Evolutionary conservation across 2,329 filamentous ascomycete genomes (phyloP).

Genomic region (Diaporthe sp.): DNA sequence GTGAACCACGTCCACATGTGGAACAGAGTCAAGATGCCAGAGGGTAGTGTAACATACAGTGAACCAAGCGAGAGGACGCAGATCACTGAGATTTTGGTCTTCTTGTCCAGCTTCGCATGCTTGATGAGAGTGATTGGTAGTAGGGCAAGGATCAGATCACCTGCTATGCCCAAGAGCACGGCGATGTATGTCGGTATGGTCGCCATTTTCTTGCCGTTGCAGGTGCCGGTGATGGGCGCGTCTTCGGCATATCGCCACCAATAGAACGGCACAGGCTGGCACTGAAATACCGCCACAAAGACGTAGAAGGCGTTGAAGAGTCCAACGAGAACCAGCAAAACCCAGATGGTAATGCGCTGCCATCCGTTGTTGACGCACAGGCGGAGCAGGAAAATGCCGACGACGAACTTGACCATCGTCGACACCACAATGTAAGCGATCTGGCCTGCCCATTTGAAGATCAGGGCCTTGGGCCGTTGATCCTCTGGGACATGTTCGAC

Average conservation of each 20-base stretch:
- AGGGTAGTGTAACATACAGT: slow-evolving; percentile 50
- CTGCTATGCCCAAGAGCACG: slow-evolving; percentile 50
- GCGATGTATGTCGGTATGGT: slow-evolving; percentile 53
- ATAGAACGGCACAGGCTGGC: slow-evolving; percentile 53
- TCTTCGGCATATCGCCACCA: slow-evolving; percentile 52
- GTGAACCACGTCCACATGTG: background rate
- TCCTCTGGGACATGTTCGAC: slow-evolving; percentile 34
- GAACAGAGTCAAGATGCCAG: background rate
- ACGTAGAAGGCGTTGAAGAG: slow-evolving; percentile 53
- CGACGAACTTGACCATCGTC: slow-evolving; percentile 54
- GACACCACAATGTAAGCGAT: slow-evolving; percentile 55
- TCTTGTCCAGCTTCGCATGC: slow-evolving; percentile 51
- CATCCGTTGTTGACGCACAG: slow-evolving; percentile 50
- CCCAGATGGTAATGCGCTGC: slow-evolving; percentile 53
- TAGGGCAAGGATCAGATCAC: slow-evolving; percentile 54
- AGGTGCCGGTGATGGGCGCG: slow-evolving; percentile 47
- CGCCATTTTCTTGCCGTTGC: slow-evolving; percentile 49
- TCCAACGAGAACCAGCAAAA: slow-evolving; percentile 49
- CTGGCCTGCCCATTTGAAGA: slow-evolving; percentile 53
- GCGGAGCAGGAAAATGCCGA: slow-evolving; percentile 56
- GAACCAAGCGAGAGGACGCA: slow-evolving; percentile 51
- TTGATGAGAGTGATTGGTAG: slow-evolving; percentile 54
- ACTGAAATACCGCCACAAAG: slow-evolving; percentile 56
- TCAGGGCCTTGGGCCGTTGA: slow-evolving; percentile 36
- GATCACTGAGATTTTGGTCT: slow-evolving; percentile 49